A percentile compares a stretch with the other conserved stretches of the same genome.
Conservation (phyloP, 2,329 filamentous ascomycete species). For the Ceratocystis lukuohia region DNA sequence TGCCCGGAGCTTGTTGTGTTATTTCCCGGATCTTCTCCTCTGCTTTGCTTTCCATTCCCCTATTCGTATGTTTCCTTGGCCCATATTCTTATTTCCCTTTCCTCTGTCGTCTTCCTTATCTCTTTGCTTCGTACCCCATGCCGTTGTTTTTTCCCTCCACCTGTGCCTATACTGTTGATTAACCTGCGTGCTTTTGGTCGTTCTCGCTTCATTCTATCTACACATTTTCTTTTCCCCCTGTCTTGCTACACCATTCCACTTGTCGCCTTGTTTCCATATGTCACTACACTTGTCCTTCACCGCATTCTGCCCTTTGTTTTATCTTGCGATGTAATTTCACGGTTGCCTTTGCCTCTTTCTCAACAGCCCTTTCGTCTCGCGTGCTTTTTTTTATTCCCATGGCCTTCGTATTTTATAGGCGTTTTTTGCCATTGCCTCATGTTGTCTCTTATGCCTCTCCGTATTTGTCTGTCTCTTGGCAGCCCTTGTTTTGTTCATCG, state of each 20-base stretch:
- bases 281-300: background rate
- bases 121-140: too few relatives aligned
- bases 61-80: background rate
- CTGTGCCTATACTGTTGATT: conserved; percentile 7
- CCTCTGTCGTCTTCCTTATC: background rate
- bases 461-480: background rate
- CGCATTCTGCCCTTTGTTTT: background rate
- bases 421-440: background rate
- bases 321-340: conserved; percentile 3
- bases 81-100: background rate
- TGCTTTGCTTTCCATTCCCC: background rate
- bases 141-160: background rate
- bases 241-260: background rate
- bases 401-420: background rate
- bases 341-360: background rate
- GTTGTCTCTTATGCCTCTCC: background rate
- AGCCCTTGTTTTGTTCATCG: background rate
- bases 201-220: conserved; percentile 6
- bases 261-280: background rate
- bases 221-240: background rate
- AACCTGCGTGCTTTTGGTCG: background rate
- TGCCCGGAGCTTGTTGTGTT: background rate
- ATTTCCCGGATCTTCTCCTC: background rate
- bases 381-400: background rate
- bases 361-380: background rate